Conservation (phyloP, 2,329 filamentous ascomycete genomes). For the Samsoniella hepiali region DNA sequence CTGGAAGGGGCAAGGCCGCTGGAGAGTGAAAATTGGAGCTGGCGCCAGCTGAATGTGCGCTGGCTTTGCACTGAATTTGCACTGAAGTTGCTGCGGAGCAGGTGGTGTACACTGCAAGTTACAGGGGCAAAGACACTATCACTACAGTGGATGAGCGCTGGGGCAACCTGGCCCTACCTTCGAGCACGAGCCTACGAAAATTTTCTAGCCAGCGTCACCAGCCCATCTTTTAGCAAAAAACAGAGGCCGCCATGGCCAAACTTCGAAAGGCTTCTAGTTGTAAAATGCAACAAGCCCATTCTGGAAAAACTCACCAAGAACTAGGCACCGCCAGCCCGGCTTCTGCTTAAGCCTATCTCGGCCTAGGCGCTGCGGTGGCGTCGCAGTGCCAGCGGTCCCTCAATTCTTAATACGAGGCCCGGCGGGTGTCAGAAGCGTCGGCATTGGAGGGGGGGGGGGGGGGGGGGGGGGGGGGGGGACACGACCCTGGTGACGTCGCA, state of each 20-base stretch:
- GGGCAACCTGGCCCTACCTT: too few relatives aligned
- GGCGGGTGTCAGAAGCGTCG: background rate
- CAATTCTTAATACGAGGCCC: slow-evolving; percentile 9
- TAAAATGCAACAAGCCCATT: too few relatives aligned
- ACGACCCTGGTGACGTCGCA: background rate
- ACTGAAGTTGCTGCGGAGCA: background rate
- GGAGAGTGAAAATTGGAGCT: background rate
- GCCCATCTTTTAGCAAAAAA: too few relatives aligned
- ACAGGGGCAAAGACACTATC: background rate
- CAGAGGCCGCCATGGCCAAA: too few relatives aligned
- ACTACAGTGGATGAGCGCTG: background rate
- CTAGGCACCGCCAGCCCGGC: background rate
- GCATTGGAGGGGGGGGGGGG: background rate
- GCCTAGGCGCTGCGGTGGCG: slow-evolving; percentile 8
- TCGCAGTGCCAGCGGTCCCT: slow-evolving; percentile 11
- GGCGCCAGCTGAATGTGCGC: background rate
- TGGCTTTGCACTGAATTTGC: background rate
- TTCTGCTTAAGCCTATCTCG: background rate
- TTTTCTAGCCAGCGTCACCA: too few relatives aligned
- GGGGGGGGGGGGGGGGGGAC: too few relatives aligned
- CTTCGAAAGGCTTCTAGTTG: too few relatives aligned
- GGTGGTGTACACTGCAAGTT: background rate
- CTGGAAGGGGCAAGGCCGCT: background rate
- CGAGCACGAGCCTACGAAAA: too few relatives aligned
- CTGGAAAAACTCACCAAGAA: too few relatives aligned